Base-by-base conservation (phyloP, 1,284 basidiomycete genomes). In the Porogramme epimiltina region DNA sequence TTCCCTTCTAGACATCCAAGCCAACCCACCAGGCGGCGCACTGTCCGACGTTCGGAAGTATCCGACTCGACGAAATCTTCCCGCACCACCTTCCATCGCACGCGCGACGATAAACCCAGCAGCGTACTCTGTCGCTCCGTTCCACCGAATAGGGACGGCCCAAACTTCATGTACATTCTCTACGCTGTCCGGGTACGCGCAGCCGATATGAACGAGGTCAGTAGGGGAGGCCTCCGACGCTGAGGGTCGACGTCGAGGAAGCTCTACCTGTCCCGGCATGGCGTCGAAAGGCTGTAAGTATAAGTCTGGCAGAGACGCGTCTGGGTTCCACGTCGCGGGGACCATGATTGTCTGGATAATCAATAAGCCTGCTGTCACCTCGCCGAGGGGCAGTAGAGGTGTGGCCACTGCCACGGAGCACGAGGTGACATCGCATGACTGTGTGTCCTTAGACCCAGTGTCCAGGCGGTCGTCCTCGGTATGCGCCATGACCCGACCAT, bases 121-220 rank as follows among this genome's bases (percentile, higher is more conserved):
- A 5, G 46, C 46, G 33, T 55, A 49, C 25, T 51, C 49, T 18
- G 46, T 31, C 4, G 36, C 2, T 24, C 15, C 18, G 45, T 51
- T 55, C 53, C 53, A 55, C 38, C 47, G 20, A 43, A 54, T 19
- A 4, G 52, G 47, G 13, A 58, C 41, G 4, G 56, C 46, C 52
- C 49, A 58, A 4, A 55, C 33, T 33, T 54, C 51, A 40, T 49
- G 20, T 41, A 44, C 45, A 13, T 51, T 45, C 39, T 47, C 53
- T 15, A 31, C 25, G 22, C 42, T 31, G 25, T 55, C 53, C 16
- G 53, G 53, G 38, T 55, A 55, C 24, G 53, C 53, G 19, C 49
- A 50, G 2, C 53, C 53, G n/a, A 55, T 51, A 22, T 47, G 46
- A 8, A 37, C 25, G 23, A 3, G 53, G 23, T 23, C 47, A 45